Base-by-base conservation (phyloP, 768 basidiomycete species). In the Megacollybia marginata region DNA sequence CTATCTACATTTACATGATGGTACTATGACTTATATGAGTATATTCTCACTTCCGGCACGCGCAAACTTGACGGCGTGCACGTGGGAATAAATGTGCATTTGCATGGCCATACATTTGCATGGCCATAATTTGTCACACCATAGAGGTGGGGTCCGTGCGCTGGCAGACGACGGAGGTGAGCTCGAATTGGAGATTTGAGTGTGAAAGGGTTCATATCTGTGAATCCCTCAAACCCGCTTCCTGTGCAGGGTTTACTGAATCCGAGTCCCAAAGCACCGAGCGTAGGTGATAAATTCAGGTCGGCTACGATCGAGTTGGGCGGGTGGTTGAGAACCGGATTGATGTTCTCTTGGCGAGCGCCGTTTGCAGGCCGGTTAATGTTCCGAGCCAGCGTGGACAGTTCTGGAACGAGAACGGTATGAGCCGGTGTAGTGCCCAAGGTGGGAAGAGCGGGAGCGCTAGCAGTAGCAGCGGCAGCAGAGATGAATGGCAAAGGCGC, bases 191-290 rank as follows among this genome's bases (percentile, higher is more conserved):
- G 10, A 10, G 78, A 82, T 72, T 91, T 92, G 73, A 94, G 79
- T 3, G 87, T 92, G 66, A 93, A 93, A 11, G 84, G 82, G 55
- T 89, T 91, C 54, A 73, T 62, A 56, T 93, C 91, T 19, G 83
- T 72, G 65, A 90, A 93, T 13, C 80, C 73, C 50, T n/a, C n/a
- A n/a, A n/a, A n/a, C n/a, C n/a, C n/a, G n/a, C n/a, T n/a, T n/a
- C n/a, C n/a, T n/a, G n/a, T 92, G n/a, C 54, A 48, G 4, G 53
- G 31, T n/a, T 54, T 54, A 1, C 53, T 18, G 9, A 52, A 55
- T 20, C 52, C 12, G 33, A 52, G 56, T 28, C 54, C 7, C 10
- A 55, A 49, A 38, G 52, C 54, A 31, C 54, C 52, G 32, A 54
- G 54, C 9, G 40, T 54, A 3, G 54, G 45, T 28, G 49, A 46